A percentile compares a stretch with the other conserved stretches of the same genome.
Evolutionary conservation across 768 basidiomycete species (phyloP).

Genomic region (Naganishia onofrii): DNA sequence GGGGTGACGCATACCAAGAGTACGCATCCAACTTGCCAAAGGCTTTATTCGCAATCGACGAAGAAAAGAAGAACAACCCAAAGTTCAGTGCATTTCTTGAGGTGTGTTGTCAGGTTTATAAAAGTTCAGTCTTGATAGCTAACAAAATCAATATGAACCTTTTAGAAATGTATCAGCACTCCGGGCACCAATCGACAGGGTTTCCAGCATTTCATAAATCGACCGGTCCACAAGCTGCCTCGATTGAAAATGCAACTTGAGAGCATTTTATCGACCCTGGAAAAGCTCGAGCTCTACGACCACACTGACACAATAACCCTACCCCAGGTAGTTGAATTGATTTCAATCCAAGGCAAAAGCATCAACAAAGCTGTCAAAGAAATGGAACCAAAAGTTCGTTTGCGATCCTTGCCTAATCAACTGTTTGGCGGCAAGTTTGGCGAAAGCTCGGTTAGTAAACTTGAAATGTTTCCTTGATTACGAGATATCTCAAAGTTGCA

Average conservation of each 20-base stretch:
- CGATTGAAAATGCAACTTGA: constrained; percentile 84
- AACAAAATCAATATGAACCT: constrained; percentile 28
- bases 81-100: constrained; percentile 47
- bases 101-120: constrained; percentile 28
- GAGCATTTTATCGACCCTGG: constrained; percentile 72
- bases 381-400: constrained; percentile 81
- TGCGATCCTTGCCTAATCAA: constrained; percentile 62
- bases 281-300: constrained; percentile 53
- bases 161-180: constrained; percentile 61
- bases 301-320: constrained; percentile 82
- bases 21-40: constrained; percentile 53
- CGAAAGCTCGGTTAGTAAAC: constrained; percentile 33
- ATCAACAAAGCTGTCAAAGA: constrained; percentile 80
- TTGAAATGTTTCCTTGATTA: not conserved
- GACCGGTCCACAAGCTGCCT: constrained; percentile 82
- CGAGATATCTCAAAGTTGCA: not conserved
- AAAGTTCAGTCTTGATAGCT: not conserved
- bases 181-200: constrained; percentile 73
- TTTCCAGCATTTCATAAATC: constrained; percentile 88
- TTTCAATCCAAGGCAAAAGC: constrained; percentile 80
- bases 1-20: constrained; percentile 52
- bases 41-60: constrained; percentile 51
- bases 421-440: constrained; percentile 46
- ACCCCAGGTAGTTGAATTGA: constrained; percentile 79
- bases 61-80: constrained; percentile 43